Percentiles rank a stretch among this genome's conserved stretches.
Conservation (phyloP, 1,284 basidiomycete genomes). For the Sphaerobolus stellatus region DNA sequence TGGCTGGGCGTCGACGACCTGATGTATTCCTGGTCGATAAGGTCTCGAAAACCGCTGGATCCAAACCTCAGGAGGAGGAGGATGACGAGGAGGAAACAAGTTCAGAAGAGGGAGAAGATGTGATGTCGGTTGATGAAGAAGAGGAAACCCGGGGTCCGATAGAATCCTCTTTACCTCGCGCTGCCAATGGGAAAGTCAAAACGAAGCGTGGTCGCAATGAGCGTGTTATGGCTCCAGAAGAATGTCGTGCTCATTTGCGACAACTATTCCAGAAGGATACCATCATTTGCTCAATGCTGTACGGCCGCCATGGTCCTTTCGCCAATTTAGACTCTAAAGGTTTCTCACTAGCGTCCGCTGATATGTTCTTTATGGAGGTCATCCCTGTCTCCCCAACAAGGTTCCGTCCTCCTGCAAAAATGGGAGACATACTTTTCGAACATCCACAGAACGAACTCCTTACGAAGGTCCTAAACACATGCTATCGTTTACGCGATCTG, state of each 20-base stretch:
- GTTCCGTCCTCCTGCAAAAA: constrained; percentile 90
- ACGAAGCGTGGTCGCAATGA: constrained; percentile 78
- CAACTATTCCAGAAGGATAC: constrained; percentile 85
- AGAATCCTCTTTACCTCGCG: constrained; percentile 46
- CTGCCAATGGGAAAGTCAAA: constrained; percentile 79
- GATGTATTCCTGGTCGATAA: constrained; percentile 62
- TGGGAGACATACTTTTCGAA: constrained; percentile 94
- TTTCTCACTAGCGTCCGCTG: constrained; percentile 71
- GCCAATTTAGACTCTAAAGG: constrained; percentile 55
- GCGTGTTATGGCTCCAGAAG: constrained; percentile 86
- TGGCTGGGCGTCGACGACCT: constrained; percentile 60
- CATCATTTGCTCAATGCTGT: constrained; percentile 82
- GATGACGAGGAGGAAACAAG: constrained; percentile 50
- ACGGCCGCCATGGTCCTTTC: constrained; percentile 90
- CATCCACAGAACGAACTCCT: constrained; percentile 97
- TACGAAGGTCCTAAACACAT: constrained; percentile 78
- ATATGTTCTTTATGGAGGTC: constrained; percentile 97
- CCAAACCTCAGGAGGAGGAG: constrained; percentile 17
- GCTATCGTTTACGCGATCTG: constrained; percentile 78
- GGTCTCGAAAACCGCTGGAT: constrained; percentile 15
- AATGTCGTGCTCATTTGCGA: constrained; percentile 92
- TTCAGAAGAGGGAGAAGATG: constrained; percentile 45
- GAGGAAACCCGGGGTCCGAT: constrained; percentile 34
- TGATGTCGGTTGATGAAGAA: constrained; percentile 49
- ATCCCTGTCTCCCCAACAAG: constrained; percentile 91